phyloP scores from a whole-genome alignment of 306 rosid species.

The Cucurbita maxima region DNA sequence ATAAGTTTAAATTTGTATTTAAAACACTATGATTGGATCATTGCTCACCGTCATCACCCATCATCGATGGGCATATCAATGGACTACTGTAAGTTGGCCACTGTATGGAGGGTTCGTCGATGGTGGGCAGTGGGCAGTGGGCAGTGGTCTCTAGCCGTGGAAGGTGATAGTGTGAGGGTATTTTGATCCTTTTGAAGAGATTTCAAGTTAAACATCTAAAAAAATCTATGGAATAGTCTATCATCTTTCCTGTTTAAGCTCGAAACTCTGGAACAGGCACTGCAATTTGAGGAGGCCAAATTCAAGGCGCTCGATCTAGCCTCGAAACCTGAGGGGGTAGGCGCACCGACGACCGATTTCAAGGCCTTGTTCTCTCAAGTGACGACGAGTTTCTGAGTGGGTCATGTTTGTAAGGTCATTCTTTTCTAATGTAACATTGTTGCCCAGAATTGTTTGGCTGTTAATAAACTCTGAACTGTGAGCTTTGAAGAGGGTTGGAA shows the following conservation, averaged over 20 bases:
- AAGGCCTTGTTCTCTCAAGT: slow-evolving; percentile 68
- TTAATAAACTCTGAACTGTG: background rate
- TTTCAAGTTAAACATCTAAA: no score
- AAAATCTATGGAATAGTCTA: background rate
- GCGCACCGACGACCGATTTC: slow-evolving; percentile 74
- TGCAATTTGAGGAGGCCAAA: slow-evolving; percentile 59
- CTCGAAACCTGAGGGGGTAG: slow-evolving; percentile 69
- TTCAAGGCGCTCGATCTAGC: slow-evolving; percentile 80
- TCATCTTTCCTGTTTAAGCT: background rate
- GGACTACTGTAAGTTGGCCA: no score
- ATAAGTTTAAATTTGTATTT: no score
- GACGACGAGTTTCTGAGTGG: slow-evolving; percentile 39
- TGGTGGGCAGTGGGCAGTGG: no score
- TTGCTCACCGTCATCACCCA: no score
- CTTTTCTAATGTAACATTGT: background rate
- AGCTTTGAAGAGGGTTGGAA: background rate
- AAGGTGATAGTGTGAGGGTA: no score
- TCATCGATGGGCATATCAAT: no score
- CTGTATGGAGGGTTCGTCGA: no score
- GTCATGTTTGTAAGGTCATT: background rate
- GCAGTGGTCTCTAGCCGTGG: no score
- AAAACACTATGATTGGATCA: no score
- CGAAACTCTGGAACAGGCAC: slow-evolving; percentile 34
- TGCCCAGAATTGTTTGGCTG: background rate
- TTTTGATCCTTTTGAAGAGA: no score